Evolutionary conservation across 2,329 filamentous ascomycete species (phyloP).

Genomic region (Elsinoe arachidis): DNA sequence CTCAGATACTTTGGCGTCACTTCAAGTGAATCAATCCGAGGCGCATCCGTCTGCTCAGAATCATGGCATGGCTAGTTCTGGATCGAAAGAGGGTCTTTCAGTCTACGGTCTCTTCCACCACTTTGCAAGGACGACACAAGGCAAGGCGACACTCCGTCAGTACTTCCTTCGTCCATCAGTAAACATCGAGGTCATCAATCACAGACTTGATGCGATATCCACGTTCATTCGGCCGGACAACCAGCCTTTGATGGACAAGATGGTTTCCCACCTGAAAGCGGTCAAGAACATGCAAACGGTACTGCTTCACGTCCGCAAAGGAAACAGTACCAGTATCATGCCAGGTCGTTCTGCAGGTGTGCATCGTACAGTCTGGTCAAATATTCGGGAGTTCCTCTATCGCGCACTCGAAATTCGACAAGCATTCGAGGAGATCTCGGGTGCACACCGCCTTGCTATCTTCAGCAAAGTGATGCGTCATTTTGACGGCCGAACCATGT

Average conservation of each 20-base stretch:
- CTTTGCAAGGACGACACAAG: constrained; percentile 69
- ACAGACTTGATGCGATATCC: constrained; percentile 62
- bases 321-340: constrained; percentile 44
- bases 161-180: constrained; percentile 72
- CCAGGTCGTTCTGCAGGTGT: constrained; percentile 30
- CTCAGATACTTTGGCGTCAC: constrained; percentile 65
- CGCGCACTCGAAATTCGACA: constrained; percentile 63
- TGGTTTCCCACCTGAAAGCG: constrained; percentile 58
- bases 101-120: constrained; percentile 74
- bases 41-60: constrained; percentile 73
- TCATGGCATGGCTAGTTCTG: constrained; percentile 57
- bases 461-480: constrained; percentile 50
- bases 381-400: constrained; percentile 63
- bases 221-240: constrained; percentile 63
- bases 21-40: constrained; percentile 80
- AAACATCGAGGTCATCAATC: constrained; percentile 57
- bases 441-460: constrained; percentile 45
- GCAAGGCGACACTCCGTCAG: constrained; percentile 63
- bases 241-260: constrained; percentile 47
- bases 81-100: constrained; percentile 71
- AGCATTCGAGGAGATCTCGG: constrained; percentile 48
- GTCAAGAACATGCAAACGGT: constrained; percentile 67
- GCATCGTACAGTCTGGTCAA: constrained; percentile 55
- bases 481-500: constrained; percentile 52
- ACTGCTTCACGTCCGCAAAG: constrained; percentile 62